Conservation (phyloP, 768 basidiomycete species). For the Tylopilus sp. region DNA sequence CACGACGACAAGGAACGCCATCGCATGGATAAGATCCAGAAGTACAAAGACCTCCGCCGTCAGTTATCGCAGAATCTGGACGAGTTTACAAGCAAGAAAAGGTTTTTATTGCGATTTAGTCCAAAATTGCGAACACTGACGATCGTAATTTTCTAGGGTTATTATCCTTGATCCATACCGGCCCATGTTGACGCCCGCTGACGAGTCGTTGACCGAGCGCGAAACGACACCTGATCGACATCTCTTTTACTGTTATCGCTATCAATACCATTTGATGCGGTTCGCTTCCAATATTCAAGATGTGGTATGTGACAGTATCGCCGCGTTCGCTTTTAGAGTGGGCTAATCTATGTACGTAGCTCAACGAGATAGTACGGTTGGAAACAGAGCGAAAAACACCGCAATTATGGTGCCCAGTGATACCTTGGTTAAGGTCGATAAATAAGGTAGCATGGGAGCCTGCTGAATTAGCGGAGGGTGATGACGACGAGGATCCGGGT, state of each 20-base stretch:
- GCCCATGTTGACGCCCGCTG: slow-evolving; percentile 40
- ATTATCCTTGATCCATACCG: slow-evolving; percentile 61
- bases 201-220: slow-evolving; percentile 25
- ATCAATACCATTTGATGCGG: slow-evolving; percentile 52
- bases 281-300: slow-evolving; percentile 34
- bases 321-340: neutral
- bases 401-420: slow-evolving; percentile 57
- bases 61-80: slow-evolving; percentile 38
- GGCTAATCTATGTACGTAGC: slow-evolving; percentile 33
- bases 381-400: slow-evolving; percentile 43
- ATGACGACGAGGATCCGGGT: slow-evolving; percentile 72
- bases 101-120: slow-evolving; percentile 36
- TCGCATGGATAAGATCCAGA: slow-evolving; percentile 35
- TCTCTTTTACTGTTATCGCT: slow-evolving; percentile 72
- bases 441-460: slow-evolving; percentile 45
- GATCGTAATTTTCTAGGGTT: slow-evolving; percentile 31
- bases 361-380: slow-evolving; percentile 53
- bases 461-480: slow-evolving; percentile 39
- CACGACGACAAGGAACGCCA: slow-evolving; percentile 28
- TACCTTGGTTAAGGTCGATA: slow-evolving; percentile 32
- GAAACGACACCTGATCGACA: slow-evolving; percentile 61
- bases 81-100: slow-evolving; percentile 45
- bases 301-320: slow-evolving; percentile 29
- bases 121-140: neutral
- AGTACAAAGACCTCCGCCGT: slow-evolving; percentile 35